Percentiles rank a stretch among this genome's conserved stretches.
These are phyloP conservation scores for Boletus insuetus DNA, from an alignment of 768 basidiomycete genomes.

Conservation along the genomic window DNA sequence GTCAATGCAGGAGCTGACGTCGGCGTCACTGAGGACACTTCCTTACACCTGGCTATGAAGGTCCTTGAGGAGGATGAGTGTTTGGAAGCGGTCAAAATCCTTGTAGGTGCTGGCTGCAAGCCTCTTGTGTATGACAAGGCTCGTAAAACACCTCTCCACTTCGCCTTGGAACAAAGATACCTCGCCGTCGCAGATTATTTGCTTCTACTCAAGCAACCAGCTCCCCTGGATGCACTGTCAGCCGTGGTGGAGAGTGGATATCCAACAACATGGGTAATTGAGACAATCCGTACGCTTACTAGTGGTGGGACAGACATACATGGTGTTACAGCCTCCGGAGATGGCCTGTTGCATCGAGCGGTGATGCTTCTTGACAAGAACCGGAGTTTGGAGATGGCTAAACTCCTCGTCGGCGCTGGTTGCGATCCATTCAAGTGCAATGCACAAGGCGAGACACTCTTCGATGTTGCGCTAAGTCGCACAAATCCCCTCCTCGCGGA, in stretches of 20 bases:
- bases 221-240: not conserved
- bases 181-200: not conserved
- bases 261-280: no score
- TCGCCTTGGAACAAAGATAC: not conserved
- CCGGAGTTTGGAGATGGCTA: not conserved
- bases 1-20: not conserved
- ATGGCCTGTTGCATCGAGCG: not conserved
- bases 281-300: no score
- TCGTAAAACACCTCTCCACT: not conserved
- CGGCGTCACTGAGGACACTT: no score
- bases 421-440: not conserved
- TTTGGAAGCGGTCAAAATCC: not conserved
- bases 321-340: not conserved
- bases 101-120: slow-evolving; percentile 9
- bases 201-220: not conserved
- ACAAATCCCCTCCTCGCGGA: not conserved
- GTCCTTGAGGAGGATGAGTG: no score
- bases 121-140: not conserved
- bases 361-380: no score
- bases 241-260: no score
- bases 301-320: not conserved
- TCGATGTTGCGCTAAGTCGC: slow-evolving; percentile 4
- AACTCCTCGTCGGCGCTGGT: slow-evolving; percentile 1
- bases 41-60: no score
- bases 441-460: not conserved